Conservation (phyloP, 306 rosid genomes). For the Medicago ruthenica region DNA sequence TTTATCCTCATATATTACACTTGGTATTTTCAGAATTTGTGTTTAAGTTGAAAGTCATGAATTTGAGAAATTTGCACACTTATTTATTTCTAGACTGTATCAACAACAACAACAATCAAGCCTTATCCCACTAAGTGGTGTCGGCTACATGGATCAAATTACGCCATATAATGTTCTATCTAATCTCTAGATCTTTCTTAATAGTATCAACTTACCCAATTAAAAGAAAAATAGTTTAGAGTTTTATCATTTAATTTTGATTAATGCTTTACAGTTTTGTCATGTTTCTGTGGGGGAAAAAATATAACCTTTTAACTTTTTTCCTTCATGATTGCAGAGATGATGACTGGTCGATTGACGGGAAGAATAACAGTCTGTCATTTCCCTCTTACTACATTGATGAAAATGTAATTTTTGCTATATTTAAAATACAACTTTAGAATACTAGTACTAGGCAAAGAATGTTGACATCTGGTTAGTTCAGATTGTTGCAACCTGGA, state of each 20-base stretch:
- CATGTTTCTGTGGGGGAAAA: slow-evolving; percentile 27
- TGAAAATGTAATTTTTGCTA: slow-evolving; percentile 77
- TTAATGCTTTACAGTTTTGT: slow-evolving; percentile 27
- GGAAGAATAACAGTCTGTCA: slow-evolving; percentile 71
- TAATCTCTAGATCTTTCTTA: no score
- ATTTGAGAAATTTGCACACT: slow-evolving; percentile 35
- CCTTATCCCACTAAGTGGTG: no score
- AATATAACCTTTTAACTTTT: slow-evolving; percentile 41
- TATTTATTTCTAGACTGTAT: neutral
- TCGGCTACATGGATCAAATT: no score
- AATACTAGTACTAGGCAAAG: slow-evolving; percentile 38
- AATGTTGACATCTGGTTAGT: slow-evolving; percentile 25
- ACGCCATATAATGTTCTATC: no score
- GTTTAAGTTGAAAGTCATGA: slow-evolving; percentile 1
- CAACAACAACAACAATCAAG: no score
- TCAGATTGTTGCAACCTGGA: slow-evolving; percentile 35
- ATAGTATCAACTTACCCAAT: slow-evolving; percentile 21
- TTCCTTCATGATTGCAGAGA: slow-evolving; percentile 71
- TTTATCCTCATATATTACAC: slow-evolving; percentile 32
- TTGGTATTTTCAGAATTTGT: slow-evolving; percentile 33
- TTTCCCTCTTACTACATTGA: slow-evolving; percentile 98
- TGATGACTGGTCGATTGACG: slow-evolving; percentile 94
- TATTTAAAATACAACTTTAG: slow-evolving; percentile 18
- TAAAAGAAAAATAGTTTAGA: slow-evolving; percentile 25
- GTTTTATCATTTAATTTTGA: slow-evolving; percentile 28